Conservation (phyloP, 495 filamentous ascomycete species). For the Bombardia bombarda region DNA sequence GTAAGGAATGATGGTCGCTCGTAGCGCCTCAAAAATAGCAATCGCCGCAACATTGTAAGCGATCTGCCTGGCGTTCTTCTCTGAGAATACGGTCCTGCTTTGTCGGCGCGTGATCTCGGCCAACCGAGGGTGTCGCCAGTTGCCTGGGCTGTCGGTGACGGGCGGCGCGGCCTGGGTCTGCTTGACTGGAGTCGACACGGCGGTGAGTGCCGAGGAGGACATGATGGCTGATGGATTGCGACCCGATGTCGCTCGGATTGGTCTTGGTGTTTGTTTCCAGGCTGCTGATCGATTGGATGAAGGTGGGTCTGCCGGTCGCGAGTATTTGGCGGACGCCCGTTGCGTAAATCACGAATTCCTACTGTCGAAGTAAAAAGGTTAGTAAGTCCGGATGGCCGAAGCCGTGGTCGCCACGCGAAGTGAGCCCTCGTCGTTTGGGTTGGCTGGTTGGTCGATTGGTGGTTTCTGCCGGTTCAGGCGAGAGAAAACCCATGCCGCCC, state of each 20-base stretch:
- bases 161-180: constrained; percentile 23
- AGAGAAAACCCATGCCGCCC: too few species aligned
- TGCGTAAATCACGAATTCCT: neutral
- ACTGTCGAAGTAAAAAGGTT: constrained; percentile 4
- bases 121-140: constrained; percentile 80
- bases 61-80: constrained; percentile 58
- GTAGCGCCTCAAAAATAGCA: constrained; percentile 29
- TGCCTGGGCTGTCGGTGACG: constrained; percentile 52
- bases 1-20: constrained; percentile 15
- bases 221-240: constrained; percentile 9
- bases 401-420: constrained; percentile 5
- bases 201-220: constrained; percentile 8
- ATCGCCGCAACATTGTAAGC: constrained; percentile 55
- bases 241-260: too few species aligned
- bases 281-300: neutral
- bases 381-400: constrained; percentile 16
- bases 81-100: constrained; percentile 62
- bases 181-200: constrained; percentile 36
- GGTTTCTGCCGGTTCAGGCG: too few species aligned
- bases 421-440: neutral
- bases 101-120: constrained; percentile 70
- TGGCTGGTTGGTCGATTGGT: neutral
- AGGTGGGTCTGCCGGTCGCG: too few species aligned
- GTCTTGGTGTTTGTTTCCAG: neutral
- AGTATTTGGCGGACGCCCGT: too few species aligned